Base-by-base conservation (phyloP, 345 rosid species). In the Camelina laxa region DNA sequence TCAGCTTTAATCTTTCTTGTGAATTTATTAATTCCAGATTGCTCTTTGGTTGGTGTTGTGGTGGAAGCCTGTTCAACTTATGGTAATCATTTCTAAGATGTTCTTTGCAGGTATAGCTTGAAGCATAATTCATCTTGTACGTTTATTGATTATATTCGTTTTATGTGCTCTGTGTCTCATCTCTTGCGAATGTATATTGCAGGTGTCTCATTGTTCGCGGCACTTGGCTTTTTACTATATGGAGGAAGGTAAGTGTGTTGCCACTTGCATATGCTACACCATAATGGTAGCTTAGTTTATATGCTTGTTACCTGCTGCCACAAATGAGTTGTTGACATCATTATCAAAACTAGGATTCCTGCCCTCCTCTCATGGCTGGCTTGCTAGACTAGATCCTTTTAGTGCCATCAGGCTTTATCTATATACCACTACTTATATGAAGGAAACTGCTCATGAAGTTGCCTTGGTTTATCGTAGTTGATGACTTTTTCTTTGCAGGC, bases 11-110 rank as follows among this genome's bases (percentile, higher is more conserved):
- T 57, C 59, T 48, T 77, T 48, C 36, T 4, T 70, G 48, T 71
- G 47, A 71, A 65, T 70, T 41, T 54, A 58, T 57, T 65, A 1
- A 39, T 77, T 22, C 14, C 91, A 92, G 97, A 84, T 92, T 69
- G 87, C 86, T 44, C 78, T 90, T 82, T 92, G 97, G 97, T 64
- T 90, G 87, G 77, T 86, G 16, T 63, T 88, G 68, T 90, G 91
- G 85, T 89, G 91, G 96, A 92, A 88, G 84, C 83, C 85, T 62
- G 78, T 83, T 72, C 89, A 72, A 0, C 49, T 84, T 72, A 75
- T 85, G 75, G 56, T 84, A 35, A 67, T 88, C 84, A 73, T 90
- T 36, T 87, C 96, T 27, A 92, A 90, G 84, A 75, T 92, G 88
- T 92, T 92, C 84, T 88, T 92, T 88, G 94, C 96, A 68, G 91